A percentile compares a stretch with the other conserved stretches of the same genome.
phyloP scores from a whole-genome alignment of 805 yeast genomes.

The Scheffersomyces stipitis region DNA sequence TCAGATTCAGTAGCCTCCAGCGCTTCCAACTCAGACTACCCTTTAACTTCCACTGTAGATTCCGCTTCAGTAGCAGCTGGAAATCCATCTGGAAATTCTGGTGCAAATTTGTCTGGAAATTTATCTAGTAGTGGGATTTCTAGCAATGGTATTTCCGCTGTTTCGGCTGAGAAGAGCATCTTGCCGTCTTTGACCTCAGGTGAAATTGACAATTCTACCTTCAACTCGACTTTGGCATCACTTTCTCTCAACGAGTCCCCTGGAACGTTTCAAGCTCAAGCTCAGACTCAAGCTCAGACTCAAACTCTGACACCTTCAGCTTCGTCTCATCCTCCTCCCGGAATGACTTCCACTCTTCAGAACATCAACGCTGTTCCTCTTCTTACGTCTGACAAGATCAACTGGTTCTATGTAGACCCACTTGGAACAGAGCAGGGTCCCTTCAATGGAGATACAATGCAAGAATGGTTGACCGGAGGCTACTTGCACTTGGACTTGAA shows the following conservation, averaged over 20 bases:
- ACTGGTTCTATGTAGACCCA: constrained; percentile 77
- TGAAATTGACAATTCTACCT: neutral
- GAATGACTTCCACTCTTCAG: constrained; percentile 4
- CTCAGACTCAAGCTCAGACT: too few relatives aligned
- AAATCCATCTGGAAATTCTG: too few relatives aligned
- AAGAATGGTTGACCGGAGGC: constrained; percentile 66
- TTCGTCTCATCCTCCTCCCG: constrained; percentile 15
- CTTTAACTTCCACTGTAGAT: neutral
- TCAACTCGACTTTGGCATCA: neutral
- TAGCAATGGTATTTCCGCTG: neutral
- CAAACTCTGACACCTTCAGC: too few relatives aligned
- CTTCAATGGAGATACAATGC: constrained; percentile 72
- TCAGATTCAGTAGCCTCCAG: neutral
- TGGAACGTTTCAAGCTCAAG: too few relatives aligned
- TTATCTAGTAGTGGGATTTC: neutral
- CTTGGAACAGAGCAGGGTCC: constrained; percentile 78
- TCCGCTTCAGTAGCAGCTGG: neutral
- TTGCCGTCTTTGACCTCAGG: too few relatives aligned
- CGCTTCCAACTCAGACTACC: neutral
- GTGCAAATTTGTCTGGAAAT: neutral
- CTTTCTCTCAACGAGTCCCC: neutral
- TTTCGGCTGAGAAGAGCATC: too few relatives aligned
- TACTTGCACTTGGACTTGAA: constrained; percentile 56
- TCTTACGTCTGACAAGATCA: constrained; percentile 42
- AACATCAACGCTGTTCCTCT: constrained; percentile 5